phyloP scores from a whole-genome alignment of 2,329 filamentous ascomycete species.

The Neopestalotiopsis rosae region DNA sequence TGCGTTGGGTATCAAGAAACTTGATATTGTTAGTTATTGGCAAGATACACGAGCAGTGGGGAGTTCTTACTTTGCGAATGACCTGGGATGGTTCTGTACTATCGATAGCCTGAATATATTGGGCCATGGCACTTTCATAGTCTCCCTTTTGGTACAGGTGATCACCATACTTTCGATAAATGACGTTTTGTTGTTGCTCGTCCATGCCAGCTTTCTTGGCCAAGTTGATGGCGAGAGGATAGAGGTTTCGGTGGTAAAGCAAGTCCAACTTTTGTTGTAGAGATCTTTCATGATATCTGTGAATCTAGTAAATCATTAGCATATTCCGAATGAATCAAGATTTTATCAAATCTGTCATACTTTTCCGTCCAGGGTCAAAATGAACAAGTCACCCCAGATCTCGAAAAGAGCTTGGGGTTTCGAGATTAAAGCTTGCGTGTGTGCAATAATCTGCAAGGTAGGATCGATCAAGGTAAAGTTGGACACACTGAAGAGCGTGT shows the following conservation, averaged over 20 bases:
- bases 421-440: constrained; percentile 83
- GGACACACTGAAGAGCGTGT: constrained; percentile 83
- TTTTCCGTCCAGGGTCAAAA: constrained; percentile 92
- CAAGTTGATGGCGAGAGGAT: constrained; percentile 87
- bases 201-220: constrained; percentile 89
- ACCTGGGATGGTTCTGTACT: constrained; percentile 96
- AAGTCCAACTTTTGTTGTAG: constrained; percentile 92
- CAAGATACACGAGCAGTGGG: neutral
- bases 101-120: constrained; percentile 95
- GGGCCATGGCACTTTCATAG: constrained; percentile 98
- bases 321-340: neutral
- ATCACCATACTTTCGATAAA: constrained; percentile 93
- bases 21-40: constrained; percentile 43
- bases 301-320: constrained; percentile 60
- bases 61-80: constrained; percentile 76
- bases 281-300: constrained; percentile 87
- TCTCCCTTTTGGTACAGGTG: constrained; percentile 93
- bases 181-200: constrained; percentile 81
- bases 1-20: constrained; percentile 95
- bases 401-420: constrained; percentile 81
- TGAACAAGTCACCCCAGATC: constrained; percentile 90
- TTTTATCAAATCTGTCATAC: constrained; percentile 47
- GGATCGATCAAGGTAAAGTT: constrained; percentile 93
- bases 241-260: constrained; percentile 92
- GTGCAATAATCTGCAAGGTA: constrained; percentile 86